Evolutionary conservation across 192 early-diverging fungal species (phyloP), one percentile per base, ranked within the genome.

Genomic region (Linnemannia schmuckeri): DNA sequence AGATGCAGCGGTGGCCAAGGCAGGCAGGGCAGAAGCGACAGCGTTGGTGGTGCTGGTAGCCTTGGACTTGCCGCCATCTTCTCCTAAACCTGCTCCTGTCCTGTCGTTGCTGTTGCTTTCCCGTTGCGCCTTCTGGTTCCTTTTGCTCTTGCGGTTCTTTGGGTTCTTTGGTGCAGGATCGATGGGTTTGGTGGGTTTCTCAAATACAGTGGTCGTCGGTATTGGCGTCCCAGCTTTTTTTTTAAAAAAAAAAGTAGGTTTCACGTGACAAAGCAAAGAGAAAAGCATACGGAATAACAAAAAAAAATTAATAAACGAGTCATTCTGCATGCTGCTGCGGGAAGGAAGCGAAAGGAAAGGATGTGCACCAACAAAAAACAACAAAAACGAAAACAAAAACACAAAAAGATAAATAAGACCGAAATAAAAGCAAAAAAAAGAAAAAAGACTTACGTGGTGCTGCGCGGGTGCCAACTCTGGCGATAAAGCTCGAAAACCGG

Each of bases 401-500:
- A 76, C 3, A 10, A 33, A 15, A 37, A 17, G 61, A 52, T 46
- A 82, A 74, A 1, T 37, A 47, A 66, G 44, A 71, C 24, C 12
- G 47, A 72, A 18, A 47, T 41, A 33, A 83, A 33, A 78, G 30
- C 24, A 33, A 84, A 44, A 46, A 22, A 42, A 12, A 30, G 35
- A 22, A 33, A 18, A 55, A 20, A 20, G 0, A 52, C 84, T 80
- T 81, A 87, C 85, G 85, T 76, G 79, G 72, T 73, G 85, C 85
- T 17, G 85, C 85, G 47, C 85, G 79, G 4, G 85, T 87, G 18
- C 85, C 85, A 47, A 87, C 72, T 69, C 85, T 73, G 42, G 79
- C 75, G 30, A 87, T 72, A 75, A 87, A 87, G n/a, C 85, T 87
- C 13, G 85, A 87, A 42, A 80, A 87, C 70, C 81, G 79, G 40